Base-by-base conservation (phyloP, 1,284 basidiomycete genomes). In the Exobasidium cylindrosporum region DNA sequence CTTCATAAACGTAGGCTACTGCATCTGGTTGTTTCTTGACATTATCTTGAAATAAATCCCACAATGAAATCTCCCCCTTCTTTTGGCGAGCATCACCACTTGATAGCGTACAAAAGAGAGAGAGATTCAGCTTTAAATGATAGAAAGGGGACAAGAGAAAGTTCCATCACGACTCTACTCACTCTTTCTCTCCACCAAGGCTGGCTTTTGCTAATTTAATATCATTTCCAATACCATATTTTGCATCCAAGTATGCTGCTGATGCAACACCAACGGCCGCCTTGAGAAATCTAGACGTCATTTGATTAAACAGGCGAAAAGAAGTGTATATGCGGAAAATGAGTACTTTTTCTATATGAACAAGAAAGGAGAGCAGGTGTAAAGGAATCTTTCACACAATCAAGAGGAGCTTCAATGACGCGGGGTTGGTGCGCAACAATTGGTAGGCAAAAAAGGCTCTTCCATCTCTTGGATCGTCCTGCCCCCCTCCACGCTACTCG, bases 211-310 rank as follows among this genome's bases (percentile, higher is more conserved):
- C 71, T 54, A 74, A 61, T 5, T 53, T 32, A 23, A 70, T 23
- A 60, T 76, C 74, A 61, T 44, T 57, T 31, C 62, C 35, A 26
- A 75, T 7, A 43, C 73, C 73, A 50, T 70, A 64, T 57, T 74
- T 73, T 60, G 74, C 74, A 50, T 76, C 74, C 62, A 75, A 62
- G 58, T 76, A 76, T 50, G 74, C 70, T 30, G 67, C 60, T 35
- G 68, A 65, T 13, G 72, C 74, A 24, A 75, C n/a, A 32, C 64
- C 65, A 59, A 65, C 66, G 21, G 70, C 73, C 3, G 73, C 73
- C 57, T 75, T 74, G 46, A 62, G 24, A 23, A 60, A 17, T 23
- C 24, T 13, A 31, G 59, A 58, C 10, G 58, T 35, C 58, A 60
- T 61, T n/a, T n/a, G n/a, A n/a, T n/a, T n/a, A n/a, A n/a, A n/a